Evolutionary conservation across 2,329 filamentous ascomycete species (phyloP).

Genomic region (Penicillium sp.): DNA sequence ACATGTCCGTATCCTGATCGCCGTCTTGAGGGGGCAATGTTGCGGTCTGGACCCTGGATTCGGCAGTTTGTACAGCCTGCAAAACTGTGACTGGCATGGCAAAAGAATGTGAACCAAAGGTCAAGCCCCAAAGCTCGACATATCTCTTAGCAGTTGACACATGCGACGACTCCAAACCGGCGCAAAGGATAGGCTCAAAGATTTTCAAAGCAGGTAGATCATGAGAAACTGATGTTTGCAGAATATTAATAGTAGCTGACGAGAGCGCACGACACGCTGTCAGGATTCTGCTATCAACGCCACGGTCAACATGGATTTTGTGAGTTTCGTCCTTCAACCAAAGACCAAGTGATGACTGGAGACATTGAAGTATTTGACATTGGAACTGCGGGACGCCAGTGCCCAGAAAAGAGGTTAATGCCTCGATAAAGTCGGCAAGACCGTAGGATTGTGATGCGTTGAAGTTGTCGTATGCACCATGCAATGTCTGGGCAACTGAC

Average conservation of each 20-base stretch:
- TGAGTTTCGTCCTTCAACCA: constrained; percentile 30
- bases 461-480: constrained; percentile 46
- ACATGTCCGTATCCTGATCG: not conserved
- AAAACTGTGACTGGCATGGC: constrained; percentile 59
- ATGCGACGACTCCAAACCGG: constrained; percentile 48
- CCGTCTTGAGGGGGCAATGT: not conserved
- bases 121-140: constrained; percentile 59
- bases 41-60: constrained; percentile 38
- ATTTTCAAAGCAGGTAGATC: constrained; percentile 40
- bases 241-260: constrained; percentile 24
- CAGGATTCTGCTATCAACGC: constrained; percentile 26
- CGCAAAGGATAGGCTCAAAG: constrained; percentile 44
- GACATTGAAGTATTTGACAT: constrained; percentile 47
- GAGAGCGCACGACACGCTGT: constrained; percentile 31
- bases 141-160: constrained; percentile 44
- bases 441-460: constrained; percentile 34
- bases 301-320: constrained; percentile 23
- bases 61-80: constrained; percentile 52
- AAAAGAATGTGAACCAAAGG: constrained; percentile 54
- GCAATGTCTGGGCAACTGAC: constrained; percentile 48
- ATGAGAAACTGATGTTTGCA: constrained; percentile 24
- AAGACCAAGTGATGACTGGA: constrained; percentile 44
- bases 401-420: constrained; percentile 47
- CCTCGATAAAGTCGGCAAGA: constrained; percentile 45
- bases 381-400: constrained; percentile 46